Evolutionary conservation across 2,329 filamentous ascomycete species (phyloP).

Genomic region (Kalaharituber pfeilii): DNA sequence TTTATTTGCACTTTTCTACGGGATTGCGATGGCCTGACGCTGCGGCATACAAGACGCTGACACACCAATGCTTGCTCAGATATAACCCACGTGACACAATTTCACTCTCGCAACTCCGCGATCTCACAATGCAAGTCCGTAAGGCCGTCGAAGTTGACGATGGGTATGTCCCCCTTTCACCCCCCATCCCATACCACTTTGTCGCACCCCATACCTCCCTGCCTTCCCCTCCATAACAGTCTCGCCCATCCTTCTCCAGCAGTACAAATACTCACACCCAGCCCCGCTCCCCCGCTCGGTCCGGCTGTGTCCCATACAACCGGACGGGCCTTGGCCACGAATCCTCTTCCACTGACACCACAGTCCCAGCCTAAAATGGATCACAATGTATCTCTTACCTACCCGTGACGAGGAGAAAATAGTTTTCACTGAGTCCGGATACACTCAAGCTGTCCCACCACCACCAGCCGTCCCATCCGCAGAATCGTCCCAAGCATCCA

Average conservation of each 20-base stretch:
- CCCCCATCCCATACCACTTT: background rate
- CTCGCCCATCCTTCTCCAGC: slow-evolving; percentile 21
- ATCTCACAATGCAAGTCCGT: slow-evolving; percentile 66
- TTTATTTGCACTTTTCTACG: too few relatives aligned
- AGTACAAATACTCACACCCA: background rate
- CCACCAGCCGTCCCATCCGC: slow-evolving; percentile 16
- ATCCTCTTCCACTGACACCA: slow-evolving; percentile 6
- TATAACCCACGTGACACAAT: slow-evolving; percentile 80
- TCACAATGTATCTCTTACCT: slow-evolving; percentile 60
- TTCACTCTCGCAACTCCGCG: slow-evolving; percentile 59
- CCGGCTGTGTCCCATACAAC: too few relatives aligned
- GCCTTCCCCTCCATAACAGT: too few relatives aligned
- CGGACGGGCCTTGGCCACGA: background rate
- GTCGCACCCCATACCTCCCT: too few relatives aligned
- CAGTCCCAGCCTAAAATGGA: slow-evolving; percentile 47
- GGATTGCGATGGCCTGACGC: too few relatives aligned
- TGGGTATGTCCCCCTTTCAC: slow-evolving; percentile 7
- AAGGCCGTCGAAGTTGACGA: slow-evolving; percentile 58
- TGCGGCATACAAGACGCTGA: too few relatives aligned
- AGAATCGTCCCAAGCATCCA: background rate
- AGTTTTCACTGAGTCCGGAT: slow-evolving; percentile 67
- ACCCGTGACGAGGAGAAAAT: slow-evolving; percentile 59
- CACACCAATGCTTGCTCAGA: slow-evolving; percentile 9
- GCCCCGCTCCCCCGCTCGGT: background rate
- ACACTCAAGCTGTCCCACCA: slow-evolving; percentile 39